Evolutionary conservation across 495 filamentous ascomycete genomes (phyloP).

Genomic region (Penicillium paxilli): DNA sequence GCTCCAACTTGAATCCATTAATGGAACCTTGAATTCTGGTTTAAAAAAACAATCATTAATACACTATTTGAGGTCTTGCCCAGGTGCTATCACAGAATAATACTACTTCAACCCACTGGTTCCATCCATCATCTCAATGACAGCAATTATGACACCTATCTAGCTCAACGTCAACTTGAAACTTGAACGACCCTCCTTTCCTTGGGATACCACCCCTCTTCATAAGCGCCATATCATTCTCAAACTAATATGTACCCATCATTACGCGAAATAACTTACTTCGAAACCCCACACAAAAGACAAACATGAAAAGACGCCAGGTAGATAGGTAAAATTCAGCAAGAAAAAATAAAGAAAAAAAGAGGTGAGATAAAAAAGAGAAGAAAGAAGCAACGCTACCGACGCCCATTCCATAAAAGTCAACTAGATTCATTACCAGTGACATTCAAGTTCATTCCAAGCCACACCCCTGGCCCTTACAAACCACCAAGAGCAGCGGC

Average conservation of each 20-base stretch:
- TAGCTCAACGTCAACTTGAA: neutral
- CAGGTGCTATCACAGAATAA: neutral
- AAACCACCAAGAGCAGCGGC: constrained; percentile 48
- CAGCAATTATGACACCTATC: neutral
- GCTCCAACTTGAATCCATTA: too few relatives aligned
- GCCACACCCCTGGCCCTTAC: neutral
- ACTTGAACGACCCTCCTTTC: neutral
- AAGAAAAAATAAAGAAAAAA: neutral
- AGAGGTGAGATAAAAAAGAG: neutral
- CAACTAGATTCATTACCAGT: too few relatives aligned
- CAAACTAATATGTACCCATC: constrained; percentile 6
- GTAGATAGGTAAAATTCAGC: neutral
- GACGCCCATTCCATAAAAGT: too few relatives aligned
- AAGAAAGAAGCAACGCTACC: neutral
- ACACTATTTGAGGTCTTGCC: neutral
- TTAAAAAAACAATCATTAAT: neutral
- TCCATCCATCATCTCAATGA: neutral
- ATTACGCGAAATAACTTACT: constrained; percentile 8
- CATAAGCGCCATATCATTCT: neutral
- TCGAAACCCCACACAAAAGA: neutral
- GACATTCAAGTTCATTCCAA: neutral
- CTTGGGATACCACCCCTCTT: neutral
- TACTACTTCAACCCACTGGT: neutral
- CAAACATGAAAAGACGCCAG: neutral
- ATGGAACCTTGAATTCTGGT: too few relatives aligned